Conservation (phyloP, 345 rosid genomes). For the Linum trigynum region DNA sequence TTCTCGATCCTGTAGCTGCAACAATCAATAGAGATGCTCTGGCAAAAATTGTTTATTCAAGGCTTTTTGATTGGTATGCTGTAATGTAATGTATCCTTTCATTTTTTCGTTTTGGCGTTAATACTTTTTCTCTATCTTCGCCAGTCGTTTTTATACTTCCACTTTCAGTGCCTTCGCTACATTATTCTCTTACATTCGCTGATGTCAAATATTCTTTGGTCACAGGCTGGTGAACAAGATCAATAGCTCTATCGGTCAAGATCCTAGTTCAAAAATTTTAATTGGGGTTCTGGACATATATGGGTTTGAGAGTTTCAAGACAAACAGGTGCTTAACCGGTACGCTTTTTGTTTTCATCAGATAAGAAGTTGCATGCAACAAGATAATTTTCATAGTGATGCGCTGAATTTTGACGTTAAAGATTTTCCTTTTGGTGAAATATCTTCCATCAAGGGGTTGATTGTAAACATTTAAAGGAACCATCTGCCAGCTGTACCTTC, state of each 20-base stretch:
- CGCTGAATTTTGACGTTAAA: neutral
- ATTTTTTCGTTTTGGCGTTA: neutral
- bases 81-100: conserved; percentile 3
- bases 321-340: conserved; percentile 11
- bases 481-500: neutral
- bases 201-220: neutral
- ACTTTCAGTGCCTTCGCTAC: neutral
- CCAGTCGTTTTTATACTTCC: neutral
- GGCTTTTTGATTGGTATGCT: conserved; percentile 12
- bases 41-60: conserved; percentile 10
- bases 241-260: conserved; percentile 9
- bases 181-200: neutral
- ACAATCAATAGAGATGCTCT: conserved; percentile 6
- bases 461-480: neutral
- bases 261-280: conserved; percentile 1
- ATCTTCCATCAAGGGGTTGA: neutral
- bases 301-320: conserved; percentile 11
- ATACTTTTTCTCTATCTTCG: neutral
- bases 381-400: neutral
- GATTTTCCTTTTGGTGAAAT: neutral
- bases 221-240: conserved; percentile 6
- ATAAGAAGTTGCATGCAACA: conserved; percentile 12
- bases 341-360: conserved; percentile 29
- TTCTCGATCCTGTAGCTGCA: conserved; percentile 8
- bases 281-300: conserved; percentile 9